Conservation (phyloP, 31 red algal species). For the Odonthalia washingtoniensis region DNA sequence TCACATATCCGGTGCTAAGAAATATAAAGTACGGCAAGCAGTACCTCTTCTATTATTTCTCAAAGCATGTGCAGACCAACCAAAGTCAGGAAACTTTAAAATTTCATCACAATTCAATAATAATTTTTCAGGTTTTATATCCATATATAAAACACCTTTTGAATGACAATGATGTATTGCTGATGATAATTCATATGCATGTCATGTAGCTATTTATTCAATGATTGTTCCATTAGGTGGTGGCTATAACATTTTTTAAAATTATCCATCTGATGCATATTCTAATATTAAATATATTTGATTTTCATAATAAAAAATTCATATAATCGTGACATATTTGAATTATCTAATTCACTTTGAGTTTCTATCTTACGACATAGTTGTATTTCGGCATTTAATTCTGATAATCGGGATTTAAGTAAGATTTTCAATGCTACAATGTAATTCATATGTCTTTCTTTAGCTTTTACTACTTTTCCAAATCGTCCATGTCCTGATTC, state of each 20-base stretch:
- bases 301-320: conserved; percentile 89
- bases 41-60: conserved; percentile 73
- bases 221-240: conserved; percentile 62
- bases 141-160: no score
- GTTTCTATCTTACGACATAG: conserved; percentile 96
- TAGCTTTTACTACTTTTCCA: conserved; percentile 90
- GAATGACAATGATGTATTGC: conserved; percentile 96
- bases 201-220: conserved; percentile 73
- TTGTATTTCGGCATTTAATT: conserved; percentile 84
- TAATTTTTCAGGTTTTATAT: conserved; percentile 97
- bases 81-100: conserved; percentile 98
- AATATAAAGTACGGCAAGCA: conserved; percentile 94
- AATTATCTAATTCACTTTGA: conserved; percentile 85
- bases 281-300: conserved; percentile 95
- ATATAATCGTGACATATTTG: conserved; percentile 93
- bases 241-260: conserved; percentile 89
- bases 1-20: conserved; percentile 96
- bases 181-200: conserved; percentile 75
- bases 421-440: conserved; percentile 94
- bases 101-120: conserved; percentile 78
- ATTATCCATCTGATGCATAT: conserved; percentile 91
- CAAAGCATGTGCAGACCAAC: conserved; percentile 94
- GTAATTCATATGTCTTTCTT: conserved; percentile 79
- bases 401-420: conserved; percentile 72
- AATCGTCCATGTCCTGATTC: conserved; percentile 92